These are phyloP conservation scores for Cercophora scortea DNA, from an alignment of 495 filamentous ascomycete species.

Conservation along the genomic window DNA sequence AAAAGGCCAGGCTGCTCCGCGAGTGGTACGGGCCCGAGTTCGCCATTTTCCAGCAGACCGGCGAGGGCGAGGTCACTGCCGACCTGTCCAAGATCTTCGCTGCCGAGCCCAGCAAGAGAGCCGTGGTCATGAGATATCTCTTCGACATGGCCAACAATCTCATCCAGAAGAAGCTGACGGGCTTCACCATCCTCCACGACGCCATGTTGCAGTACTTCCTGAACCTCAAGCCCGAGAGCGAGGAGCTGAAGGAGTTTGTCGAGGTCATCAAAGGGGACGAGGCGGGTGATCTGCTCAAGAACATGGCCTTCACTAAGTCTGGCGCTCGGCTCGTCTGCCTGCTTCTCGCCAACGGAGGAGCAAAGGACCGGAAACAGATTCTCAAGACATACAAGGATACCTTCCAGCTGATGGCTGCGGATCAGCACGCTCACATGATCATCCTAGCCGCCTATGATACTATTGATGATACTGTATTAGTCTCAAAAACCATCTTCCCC, in stretches of 20 bases:
- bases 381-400: slow-evolving; percentile 80
- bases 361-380: slow-evolving; percentile 89
- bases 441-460: slow-evolving; percentile 80
- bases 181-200: slow-evolving; percentile 93
- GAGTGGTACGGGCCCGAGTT: slow-evolving; percentile 99
- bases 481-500: slow-evolving; percentile 73
- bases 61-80: slow-evolving; percentile 36
- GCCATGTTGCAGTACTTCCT: slow-evolving; percentile 96
- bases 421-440: slow-evolving; percentile 70
- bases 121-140: slow-evolving; percentile 75
- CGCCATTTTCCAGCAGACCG: slow-evolving; percentile 60
- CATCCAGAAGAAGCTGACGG: slow-evolving; percentile 89
- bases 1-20: slow-evolving; percentile 70
- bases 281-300: slow-evolving; percentile 80
- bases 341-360: slow-evolving; percentile 69
- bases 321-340: slow-evolving; percentile 77
- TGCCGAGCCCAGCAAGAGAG: slow-evolving; percentile 72
- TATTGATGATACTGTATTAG: slow-evolving; percentile 86
- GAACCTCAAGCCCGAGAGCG: slow-evolving; percentile 63
- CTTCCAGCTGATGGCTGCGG: slow-evolving; percentile 70
- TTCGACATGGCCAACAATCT: slow-evolving; percentile 80
- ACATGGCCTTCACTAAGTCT: slow-evolving; percentile 88
- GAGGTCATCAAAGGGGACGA: slow-evolving; percentile 88
- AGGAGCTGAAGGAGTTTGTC: slow-evolving; percentile 78
- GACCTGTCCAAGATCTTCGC: slow-evolving; percentile 68